Conservation (phyloP, 306 rosid species). For the Sesbania bispinosa region DNA sequence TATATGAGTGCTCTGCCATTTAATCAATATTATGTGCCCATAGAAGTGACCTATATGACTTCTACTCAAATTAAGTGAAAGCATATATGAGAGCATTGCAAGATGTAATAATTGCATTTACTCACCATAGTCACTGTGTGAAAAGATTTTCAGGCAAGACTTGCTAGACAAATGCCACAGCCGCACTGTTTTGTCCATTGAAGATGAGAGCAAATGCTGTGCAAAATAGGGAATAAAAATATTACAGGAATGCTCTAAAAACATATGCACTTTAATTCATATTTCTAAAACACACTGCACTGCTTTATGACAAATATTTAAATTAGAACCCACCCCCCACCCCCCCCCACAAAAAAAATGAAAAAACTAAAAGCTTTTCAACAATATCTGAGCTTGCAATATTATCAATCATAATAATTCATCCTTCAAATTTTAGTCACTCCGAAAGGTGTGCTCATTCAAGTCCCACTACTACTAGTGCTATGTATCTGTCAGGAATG, state of each 20-base stretch:
- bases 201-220: slow-evolving; percentile 97
- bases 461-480: too few relatives aligned
- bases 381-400: slow-evolving; percentile 9
- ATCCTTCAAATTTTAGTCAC: slow-evolving; percentile 20
- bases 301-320: too few relatives aligned
- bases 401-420: slow-evolving; percentile 1
- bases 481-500: background rate
- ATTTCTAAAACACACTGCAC: too few relatives aligned
- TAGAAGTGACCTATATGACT: slow-evolving; percentile 6
- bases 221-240: slow-evolving; percentile 16
- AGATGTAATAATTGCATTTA: slow-evolving; percentile 17
- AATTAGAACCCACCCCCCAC: background rate
- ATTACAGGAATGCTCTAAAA: slow-evolving; percentile 20
- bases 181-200: slow-evolving; percentile 99
- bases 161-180: slow-evolving; percentile 86
- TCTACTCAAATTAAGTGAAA: slow-evolving; percentile 6
- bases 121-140: slow-evolving; percentile 97
- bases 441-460: too few relatives aligned
- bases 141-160: slow-evolving; percentile 79
- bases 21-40: background rate
- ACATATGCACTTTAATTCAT: background rate
- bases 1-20: background rate
- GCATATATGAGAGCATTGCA: slow-evolving; percentile 12
- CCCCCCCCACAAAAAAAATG: too few relatives aligned
- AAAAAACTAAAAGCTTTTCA: background rate